Conservation (phyloP, 2,329 filamentous ascomycete genomes). For the Colletotrichum siamense region DNA sequence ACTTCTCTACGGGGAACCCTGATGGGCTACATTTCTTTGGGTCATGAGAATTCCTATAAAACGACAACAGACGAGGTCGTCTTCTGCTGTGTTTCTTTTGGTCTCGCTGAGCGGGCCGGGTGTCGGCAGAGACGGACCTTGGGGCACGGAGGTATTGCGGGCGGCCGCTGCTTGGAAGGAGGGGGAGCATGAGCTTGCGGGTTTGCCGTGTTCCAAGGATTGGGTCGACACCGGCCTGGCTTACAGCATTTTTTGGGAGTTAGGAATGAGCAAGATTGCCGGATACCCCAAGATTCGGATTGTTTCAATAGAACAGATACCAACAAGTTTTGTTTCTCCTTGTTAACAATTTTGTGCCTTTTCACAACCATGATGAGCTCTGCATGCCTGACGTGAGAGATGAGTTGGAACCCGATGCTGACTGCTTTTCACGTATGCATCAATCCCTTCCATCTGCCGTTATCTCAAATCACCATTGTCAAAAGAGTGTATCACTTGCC, state of each 20-base stretch:
- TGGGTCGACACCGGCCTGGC: background rate
- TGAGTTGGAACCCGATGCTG: background rate
- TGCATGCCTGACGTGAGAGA: background rate
- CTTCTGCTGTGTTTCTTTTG: background rate
- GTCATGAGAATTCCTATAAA: background rate
- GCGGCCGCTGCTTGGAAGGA: background rate
- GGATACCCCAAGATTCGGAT: background rate
- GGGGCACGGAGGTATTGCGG: background rate
- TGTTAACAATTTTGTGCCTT: background rate
- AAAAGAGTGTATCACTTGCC: background rate
- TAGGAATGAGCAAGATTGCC: background rate
- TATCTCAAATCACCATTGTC: background rate
- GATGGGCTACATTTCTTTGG: background rate
- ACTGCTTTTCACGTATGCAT: background rate
- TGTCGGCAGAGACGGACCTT: background rate
- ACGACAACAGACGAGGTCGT: background rate
- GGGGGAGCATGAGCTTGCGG: background rate
- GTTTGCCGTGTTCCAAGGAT: background rate
- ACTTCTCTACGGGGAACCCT: background rate
- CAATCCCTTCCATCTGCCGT: fast-evolving
- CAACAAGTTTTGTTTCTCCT: background rate
- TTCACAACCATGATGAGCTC: background rate
- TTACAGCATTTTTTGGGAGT: background rate
- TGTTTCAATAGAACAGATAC: background rate
- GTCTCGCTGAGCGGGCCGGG: background rate